Percentiles rank a stretch among this genome's conserved stretches.
Evolutionary conservation across 2,329 filamentous ascomycete species (phyloP).

Genomic region (Fusarium sp.): DNA sequence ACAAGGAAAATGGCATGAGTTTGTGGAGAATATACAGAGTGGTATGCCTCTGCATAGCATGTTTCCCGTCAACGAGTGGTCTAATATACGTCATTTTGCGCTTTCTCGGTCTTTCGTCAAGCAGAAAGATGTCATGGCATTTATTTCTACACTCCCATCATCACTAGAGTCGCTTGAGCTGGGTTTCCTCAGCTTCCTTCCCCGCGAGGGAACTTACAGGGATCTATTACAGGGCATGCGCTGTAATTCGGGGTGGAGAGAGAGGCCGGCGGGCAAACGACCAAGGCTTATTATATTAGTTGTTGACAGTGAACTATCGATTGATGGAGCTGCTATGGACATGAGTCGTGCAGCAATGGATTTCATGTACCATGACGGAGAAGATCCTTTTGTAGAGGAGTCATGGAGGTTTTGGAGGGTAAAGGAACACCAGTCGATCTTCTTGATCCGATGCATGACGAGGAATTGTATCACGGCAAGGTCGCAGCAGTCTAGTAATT

Average conservation of each 20-base stretch:
- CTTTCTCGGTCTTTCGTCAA: conserved; percentile 43
- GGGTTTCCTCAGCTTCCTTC: conserved; percentile 43
- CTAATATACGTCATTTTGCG: conserved; percentile 42
- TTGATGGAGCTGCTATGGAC: not conserved
- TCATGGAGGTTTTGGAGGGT: fast-evolving
- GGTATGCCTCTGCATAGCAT: conserved; percentile 39
- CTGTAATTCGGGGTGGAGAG: not conserved
- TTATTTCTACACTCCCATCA: conserved; percentile 41
- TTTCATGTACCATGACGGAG: not conserved
- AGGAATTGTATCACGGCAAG: not conserved
- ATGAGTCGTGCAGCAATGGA: not conserved
- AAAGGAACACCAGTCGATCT: not conserved
- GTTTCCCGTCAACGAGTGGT: conserved; percentile 43
- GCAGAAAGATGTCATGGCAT: conserved; percentile 40
- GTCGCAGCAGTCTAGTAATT: fast-evolving
- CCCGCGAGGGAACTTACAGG: not conserved
- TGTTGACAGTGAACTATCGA: not conserved
- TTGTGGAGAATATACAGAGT: not conserved
- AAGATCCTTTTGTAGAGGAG: conserved; percentile 2
- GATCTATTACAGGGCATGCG: conserved; percentile 9
- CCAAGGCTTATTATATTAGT: conserved; percentile 1
- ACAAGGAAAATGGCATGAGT: fast-evolving
- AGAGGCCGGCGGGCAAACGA: not conserved
- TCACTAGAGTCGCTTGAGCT: conserved; percentile 46
- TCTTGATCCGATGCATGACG: not conserved